Evolutionary conservation across 345 rosid species (phyloP).

Genomic region (Arabis hirsuta): DNA sequence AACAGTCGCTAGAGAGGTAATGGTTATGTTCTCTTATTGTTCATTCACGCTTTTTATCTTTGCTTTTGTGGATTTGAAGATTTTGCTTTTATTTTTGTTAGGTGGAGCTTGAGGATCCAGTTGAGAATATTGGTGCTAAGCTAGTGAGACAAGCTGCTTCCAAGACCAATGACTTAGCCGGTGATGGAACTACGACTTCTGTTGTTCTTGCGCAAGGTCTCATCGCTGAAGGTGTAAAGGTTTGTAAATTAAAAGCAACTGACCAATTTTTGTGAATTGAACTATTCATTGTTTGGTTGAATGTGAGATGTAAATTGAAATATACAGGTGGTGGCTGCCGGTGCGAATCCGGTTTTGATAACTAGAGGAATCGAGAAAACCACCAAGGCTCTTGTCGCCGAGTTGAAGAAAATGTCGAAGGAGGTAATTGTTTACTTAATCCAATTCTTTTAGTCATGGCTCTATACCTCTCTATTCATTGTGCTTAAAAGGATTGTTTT

Average conservation of each 20-base stretch:
- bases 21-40: not conserved
- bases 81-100: constrained; percentile 28
- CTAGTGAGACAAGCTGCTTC: constrained; percentile 97
- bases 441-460: not conserved
- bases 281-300: not conserved
- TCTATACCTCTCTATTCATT: not conserved
- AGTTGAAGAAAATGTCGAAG: constrained; percentile 76
- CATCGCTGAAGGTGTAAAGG: constrained; percentile 96
- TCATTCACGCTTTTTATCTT: not conserved
- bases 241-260: constrained; percentile 36
- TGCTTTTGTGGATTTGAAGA: not conserved
- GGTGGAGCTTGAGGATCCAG: constrained; percentile 98
- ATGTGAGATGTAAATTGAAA: constrained; percentile 7
- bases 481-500: not conserved
- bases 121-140: constrained; percentile 97
- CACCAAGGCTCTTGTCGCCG: constrained; percentile 71
- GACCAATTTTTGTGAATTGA: not conserved
- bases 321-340: constrained; percentile 89
- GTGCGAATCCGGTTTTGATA: constrained; percentile 89
- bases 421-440: constrained; percentile 55
- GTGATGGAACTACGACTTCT: constrained; percentile 97
- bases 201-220: constrained; percentile 99
- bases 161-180: constrained; percentile 95
- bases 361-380: constrained; percentile 95
- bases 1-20: constrained; percentile 94